Evolutionary conservation across 352 stramenopile species (phyloP).

Genomic region (Thraustochytrium aureum): DNA sequence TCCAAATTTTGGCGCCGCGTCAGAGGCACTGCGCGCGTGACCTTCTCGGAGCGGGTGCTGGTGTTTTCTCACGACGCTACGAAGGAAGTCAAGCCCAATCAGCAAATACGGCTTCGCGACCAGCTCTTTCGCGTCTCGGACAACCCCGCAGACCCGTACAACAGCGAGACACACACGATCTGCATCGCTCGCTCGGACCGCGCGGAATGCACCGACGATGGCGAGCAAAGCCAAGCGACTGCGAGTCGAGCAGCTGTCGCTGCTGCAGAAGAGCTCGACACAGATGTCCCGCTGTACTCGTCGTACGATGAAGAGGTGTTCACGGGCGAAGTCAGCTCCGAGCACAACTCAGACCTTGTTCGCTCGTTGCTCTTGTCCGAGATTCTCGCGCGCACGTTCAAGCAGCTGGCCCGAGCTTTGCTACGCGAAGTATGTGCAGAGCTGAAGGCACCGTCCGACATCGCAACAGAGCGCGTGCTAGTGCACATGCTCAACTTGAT

Average conservation of each 20-base stretch:
- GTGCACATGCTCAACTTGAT: slow-evolving; percentile 66
- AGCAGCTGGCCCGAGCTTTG: slow-evolving; percentile 75
- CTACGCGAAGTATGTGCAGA: slow-evolving; percentile 61
- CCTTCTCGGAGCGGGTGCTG: slow-evolving; percentile 75
- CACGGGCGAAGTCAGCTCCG: slow-evolving; percentile 67
- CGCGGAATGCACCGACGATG: not conserved
- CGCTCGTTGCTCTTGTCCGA: slow-evolving; percentile 71
- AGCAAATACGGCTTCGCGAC: slow-evolving; percentile 59
- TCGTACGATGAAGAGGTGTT: slow-evolving; percentile 68
- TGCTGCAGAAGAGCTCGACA: not conserved
- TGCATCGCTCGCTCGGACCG: slow-evolving; percentile 3
- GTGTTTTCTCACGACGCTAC: slow-evolving; percentile 75
- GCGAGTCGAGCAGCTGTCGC: not conserved
- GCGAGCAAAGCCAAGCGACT: not conserved
- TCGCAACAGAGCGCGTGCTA: slow-evolving; percentile 57
- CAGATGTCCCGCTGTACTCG: slow-evolving; percentile 14
- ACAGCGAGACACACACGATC: slow-evolving; percentile 41
- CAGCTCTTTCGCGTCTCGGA: slow-evolving; percentile 29
- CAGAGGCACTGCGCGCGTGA: slow-evolving; percentile 69
- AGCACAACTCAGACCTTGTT: slow-evolving; percentile 64
- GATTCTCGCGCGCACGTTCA: slow-evolving; percentile 79
- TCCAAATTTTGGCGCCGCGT: slow-evolving; percentile 73
- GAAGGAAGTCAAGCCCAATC: slow-evolving; percentile 71
- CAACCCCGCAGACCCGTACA: slow-evolving; percentile 27
- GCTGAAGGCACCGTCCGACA: slow-evolving; percentile 18